Evolutionary conservation across 768 basidiomycete genomes (phyloP), one percentile per base, ranked within the genome.

Genomic region (Tricholoma matsutake): DNA sequence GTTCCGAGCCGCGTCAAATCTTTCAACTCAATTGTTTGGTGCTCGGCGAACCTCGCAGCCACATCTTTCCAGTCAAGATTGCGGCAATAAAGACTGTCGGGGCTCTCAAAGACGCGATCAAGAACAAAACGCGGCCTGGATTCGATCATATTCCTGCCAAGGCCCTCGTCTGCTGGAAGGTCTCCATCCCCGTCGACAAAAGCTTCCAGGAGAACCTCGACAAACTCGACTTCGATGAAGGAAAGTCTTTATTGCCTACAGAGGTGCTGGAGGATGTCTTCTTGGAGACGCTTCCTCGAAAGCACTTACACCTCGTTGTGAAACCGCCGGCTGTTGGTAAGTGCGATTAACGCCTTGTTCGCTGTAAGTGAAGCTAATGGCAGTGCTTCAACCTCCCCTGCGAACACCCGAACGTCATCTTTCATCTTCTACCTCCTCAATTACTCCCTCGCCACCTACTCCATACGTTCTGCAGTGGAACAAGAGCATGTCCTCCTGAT

Each of bases 21-120:
- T 20, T 18, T 2, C 8, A 56, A 32, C 54, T 55, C 16, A 56
- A 56, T 22, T 56, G 55, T 56, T 41, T 56, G 20, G 55, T 56
- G 31, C 37, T 37, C 13, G 32, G 55, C 51, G 25, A 31, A 11
- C 25, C 5, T 52, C 49, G 10, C 22, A 31, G 9, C 29, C 11
- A 18, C 18, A 52, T n/a, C n/a, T n/a, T n/a, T n/a, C n/a, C n/a
- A n/a, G n/a, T 52, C 51, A 3, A 32, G 18, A 52, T 49, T 52
- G 18, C 7, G 11, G 3, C 13, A 25, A 52, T 25, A 52, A 10
- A 52, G 51, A 11, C 37, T 14, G 13, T 37, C 13, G 13, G 37
- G 13, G 5, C 1, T 2, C 37, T 37, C 7, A 37, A 47, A 11
- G 45, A 54, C 4, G 53, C 18, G 29, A 54, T 54, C 29, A 54